A percentile compares a stretch with the other conserved stretches of the same genome.
These are phyloP conservation scores for Myrica gale DNA, from an alignment of 306 rosid genomes.

Conservation along the genomic window DNA sequence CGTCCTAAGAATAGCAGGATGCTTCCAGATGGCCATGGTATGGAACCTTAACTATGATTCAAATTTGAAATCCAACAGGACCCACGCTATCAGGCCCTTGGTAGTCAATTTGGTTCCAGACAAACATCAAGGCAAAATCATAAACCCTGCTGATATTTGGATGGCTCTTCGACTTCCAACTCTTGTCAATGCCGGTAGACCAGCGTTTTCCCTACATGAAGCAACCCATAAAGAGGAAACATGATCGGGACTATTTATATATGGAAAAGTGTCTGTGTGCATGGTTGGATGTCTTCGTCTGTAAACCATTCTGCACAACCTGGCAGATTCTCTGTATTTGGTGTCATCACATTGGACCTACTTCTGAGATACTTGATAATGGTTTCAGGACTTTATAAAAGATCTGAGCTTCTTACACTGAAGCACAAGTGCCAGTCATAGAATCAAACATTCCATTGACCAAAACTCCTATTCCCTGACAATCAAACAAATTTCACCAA, in stretches of 20 bases:
- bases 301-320: too few species aligned
- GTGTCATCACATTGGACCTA: not conserved
- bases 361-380: not conserved
- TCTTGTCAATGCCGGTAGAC: conserved; percentile 75
- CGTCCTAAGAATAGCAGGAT: conserved; percentile 18
- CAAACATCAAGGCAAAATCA: conserved; percentile 36
- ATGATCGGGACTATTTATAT: not conserved
- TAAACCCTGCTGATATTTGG: conserved; percentile 82
- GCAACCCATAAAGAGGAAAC: not conserved
- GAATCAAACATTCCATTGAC: conserved; percentile 70
- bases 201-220: conserved; percentile 60
- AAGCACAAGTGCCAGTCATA: conserved; percentile 61
- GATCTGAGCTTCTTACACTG: conserved; percentile 50
- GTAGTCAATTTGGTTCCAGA: not conserved
- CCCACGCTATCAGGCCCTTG: not conserved
- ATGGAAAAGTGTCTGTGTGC: not conserved
- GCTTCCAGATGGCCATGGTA: not conserved
- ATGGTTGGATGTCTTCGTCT: not conserved
- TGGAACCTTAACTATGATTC: not conserved
- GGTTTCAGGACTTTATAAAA: not conserved
- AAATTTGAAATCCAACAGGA: not conserved
- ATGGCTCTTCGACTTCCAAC: conserved; percentile 89
- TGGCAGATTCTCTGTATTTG: too few species aligned
- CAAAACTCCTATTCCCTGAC: conserved; percentile 65
- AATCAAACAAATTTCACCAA: conserved; percentile 16